These are phyloP conservation scores for Eutrema salsugineum DNA, from an alignment of 441 rosid genomes.

Conservation along the genomic window DNA sequence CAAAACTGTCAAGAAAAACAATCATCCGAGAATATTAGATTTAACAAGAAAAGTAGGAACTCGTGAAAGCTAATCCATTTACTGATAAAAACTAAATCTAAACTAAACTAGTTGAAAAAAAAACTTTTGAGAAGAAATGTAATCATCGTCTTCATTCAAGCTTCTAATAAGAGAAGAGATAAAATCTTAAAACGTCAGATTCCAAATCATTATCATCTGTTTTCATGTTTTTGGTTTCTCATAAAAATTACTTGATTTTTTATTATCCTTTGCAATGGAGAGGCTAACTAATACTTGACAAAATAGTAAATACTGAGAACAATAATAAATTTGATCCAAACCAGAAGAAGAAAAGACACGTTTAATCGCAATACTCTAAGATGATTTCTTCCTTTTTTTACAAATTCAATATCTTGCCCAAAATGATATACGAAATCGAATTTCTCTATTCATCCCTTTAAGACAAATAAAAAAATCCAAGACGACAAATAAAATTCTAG, in stretches of 20 bases:
- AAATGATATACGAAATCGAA: neutral
- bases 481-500: neutral
- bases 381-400: neutral
- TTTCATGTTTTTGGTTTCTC: neutral
- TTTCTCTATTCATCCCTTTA: no score
- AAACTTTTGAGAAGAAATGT: neutral
- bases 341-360: neutral
- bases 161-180: neutral
- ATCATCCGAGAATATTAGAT: neutral
- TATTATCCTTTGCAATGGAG: no score
- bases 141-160: neutral
- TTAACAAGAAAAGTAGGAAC: neutral
- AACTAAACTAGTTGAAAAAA: neutral
- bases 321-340: neutral
- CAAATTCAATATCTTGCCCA: neutral
- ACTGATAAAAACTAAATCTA: neutral
- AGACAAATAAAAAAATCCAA: neutral
- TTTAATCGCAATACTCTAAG: neutral
- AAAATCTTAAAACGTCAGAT: neutral
- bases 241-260: neutral
- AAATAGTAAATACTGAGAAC: no score
- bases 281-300: no score
- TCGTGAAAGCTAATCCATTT: neutral
- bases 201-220: neutral
- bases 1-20: constrained; percentile 14